Conservation (phyloP, 176 grass and related monocot species). For the Paspalum notatum region DNA sequence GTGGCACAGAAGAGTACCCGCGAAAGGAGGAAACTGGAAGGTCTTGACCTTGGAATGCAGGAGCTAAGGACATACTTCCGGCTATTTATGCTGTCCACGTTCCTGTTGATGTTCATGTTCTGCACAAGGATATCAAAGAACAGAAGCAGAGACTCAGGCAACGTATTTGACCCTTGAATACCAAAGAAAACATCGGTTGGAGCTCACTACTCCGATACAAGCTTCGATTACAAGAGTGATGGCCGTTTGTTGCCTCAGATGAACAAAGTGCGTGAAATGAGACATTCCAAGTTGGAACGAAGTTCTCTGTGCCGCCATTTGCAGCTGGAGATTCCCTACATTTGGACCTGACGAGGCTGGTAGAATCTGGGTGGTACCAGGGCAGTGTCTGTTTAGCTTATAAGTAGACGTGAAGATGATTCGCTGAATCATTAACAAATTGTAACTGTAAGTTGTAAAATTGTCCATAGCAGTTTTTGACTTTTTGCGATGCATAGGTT, state of each 20-base stretch:
- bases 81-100: slow-evolving; percentile 85
- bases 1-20: slow-evolving; percentile 13
- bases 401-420: slow-evolving; percentile 19
- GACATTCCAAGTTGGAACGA: neutral
- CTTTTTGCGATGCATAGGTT: slow-evolving; percentile 9
- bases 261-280: slow-evolving; percentile 40
- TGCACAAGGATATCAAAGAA: slow-evolving; percentile 90
- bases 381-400: slow-evolving; percentile 13
- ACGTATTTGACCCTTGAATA: slow-evolving; percentile 31
- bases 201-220: neutral
- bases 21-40: slow-evolving; percentile 62
- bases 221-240: neutral
- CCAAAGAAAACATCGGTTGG: slow-evolving; percentile 6
- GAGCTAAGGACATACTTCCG: slow-evolving; percentile 94
- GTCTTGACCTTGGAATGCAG: slow-evolving; percentile 87
- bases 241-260: slow-evolving; percentile 28
- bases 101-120: slow-evolving; percentile 96
- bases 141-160: slow-evolving; percentile 64
- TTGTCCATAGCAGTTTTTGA: slow-evolving; percentile 43
- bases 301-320: neutral
- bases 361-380: slow-evolving; percentile 30
- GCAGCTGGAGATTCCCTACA: neutral
- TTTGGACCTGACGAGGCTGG: slow-evolving; percentile 13
- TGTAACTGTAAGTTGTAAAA: slow-evolving; percentile 47
- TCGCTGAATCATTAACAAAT: neutral